Evolutionary conservation across 768 basidiomycete species (phyloP).

Genomic region (Lactifluus echinatus): DNA sequence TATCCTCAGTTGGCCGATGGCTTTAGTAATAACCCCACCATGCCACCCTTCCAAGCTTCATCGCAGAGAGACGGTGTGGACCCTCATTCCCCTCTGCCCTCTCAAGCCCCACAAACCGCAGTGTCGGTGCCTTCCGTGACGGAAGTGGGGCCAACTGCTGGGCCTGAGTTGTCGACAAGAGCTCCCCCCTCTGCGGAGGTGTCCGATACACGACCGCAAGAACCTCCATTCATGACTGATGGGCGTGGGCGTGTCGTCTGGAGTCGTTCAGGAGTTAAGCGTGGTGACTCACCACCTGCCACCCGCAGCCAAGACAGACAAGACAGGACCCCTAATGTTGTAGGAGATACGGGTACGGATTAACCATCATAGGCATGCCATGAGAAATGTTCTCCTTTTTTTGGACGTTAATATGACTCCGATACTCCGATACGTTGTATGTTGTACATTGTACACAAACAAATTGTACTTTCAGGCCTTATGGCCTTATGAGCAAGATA

Average conservation of each 20-base stretch:
- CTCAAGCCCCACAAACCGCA: not conserved
- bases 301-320: not conserved
- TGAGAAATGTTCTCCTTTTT: not conserved
- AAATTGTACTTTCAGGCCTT: too few species aligned
- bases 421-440: too few species aligned
- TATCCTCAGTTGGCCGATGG: not conserved
- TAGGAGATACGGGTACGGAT: conserved; percentile 1
- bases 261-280: conserved; percentile 23
- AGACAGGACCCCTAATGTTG: not conserved
- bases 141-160: not conserved
- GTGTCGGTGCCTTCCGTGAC: not conserved
- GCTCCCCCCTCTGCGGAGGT: not conserved
- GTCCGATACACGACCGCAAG: conserved; percentile 4
- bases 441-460: too few species aligned
- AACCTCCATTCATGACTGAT: conserved; percentile 30
- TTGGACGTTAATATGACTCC: not conserved
- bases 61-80: not conserved
- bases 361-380: not conserved
- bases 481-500: not conserved
- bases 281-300: not conserved
- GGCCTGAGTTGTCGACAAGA: not conserved
- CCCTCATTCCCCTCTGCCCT: not conserved
- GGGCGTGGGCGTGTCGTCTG: conserved; percentile 31
- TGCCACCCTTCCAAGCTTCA: not conserved
- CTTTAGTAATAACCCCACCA: not conserved